phyloP scores from a whole-genome alignment of 2,329 filamentous ascomycete genomes.

The Fusarium euwallaceae region DNA sequence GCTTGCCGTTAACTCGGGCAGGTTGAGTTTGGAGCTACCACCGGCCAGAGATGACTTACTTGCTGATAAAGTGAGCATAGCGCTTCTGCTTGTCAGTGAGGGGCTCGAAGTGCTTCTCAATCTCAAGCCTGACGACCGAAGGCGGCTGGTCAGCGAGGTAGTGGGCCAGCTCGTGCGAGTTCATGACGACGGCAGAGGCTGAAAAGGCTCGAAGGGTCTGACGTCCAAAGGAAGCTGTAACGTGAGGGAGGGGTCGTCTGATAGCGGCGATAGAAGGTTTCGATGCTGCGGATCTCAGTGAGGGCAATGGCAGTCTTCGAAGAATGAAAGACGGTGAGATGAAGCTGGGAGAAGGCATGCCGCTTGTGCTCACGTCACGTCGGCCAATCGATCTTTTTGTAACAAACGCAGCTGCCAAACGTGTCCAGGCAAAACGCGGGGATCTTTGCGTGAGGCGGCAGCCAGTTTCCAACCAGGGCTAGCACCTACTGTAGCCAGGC shows the following conservation, averaged over 20 bases:
- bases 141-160: slow-evolving; percentile 94
- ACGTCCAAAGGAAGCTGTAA: slow-evolving; percentile 40
- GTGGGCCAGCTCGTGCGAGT: slow-evolving; percentile 73
- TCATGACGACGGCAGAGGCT: slow-evolving; percentile 61
- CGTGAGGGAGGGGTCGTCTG: slow-evolving; percentile 42
- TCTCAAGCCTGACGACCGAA: slow-evolving; percentile 86
- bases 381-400: slow-evolving; percentile 41
- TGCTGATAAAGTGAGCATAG: slow-evolving; percentile 92
- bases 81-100: slow-evolving; percentile 82
- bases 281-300: slow-evolving; percentile 48
- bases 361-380: slow-evolving; percentile 35
- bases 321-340: slow-evolving; percentile 52
- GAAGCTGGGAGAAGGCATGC: slow-evolving; percentile 50
- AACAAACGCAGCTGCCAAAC: slow-evolving; percentile 45
- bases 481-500: slow-evolving; percentile 20
- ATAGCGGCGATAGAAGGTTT: slow-evolving; percentile 36
- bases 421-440: slow-evolving; percentile 36
- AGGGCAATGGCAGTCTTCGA: slow-evolving; percentile 53
- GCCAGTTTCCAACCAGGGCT: slow-evolving; percentile 33
- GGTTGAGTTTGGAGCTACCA: slow-evolving; percentile 8
- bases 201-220: slow-evolving; percentile 49
- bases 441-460: slow-evolving; percentile 8
- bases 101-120: slow-evolving; percentile 92
- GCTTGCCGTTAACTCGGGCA: slow-evolving; percentile 20
- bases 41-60: slow-evolving; percentile 60